Base-by-base conservation (phyloP, 371 early-diverging fungal species). In the Circinella umbellata region DNA sequence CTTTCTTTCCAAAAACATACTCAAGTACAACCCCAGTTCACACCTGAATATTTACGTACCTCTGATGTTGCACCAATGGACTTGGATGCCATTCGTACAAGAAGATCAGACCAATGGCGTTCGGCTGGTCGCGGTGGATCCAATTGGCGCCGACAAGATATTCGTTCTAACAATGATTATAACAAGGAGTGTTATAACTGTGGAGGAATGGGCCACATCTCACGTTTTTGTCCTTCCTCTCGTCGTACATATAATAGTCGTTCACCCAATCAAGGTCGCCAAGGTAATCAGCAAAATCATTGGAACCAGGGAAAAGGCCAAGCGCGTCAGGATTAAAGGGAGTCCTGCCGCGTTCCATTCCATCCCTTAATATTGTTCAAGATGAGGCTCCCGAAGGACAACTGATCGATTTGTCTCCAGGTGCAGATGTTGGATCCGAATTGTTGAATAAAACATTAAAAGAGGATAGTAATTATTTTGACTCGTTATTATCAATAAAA, bases 401-500 rank as follows among this genome's bases (percentile, higher is more conserved):
- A 60, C 60, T 60, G 34, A 60, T 60, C 60, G 60, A 60, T 35
- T 37, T 35, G 10, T 60, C 20, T 7, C 34, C 7, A 18, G 38
- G 35, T 4, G 6, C 4, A 14, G 60, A 60, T 20, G 34, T 4
- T 13, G 18, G 35, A 4, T 11, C 18, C 13, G 4, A 7, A 10
- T 15, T 47, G 34, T 10, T 63, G 6, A 4, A 4, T 4, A 5
- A 63, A 63, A 38, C 18, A 15, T 35, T 60, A 37, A 6, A 60
- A 27, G 60, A 4, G 9, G 60, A 60, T 35, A 60, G 20, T 13
- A 13, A 20, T 11, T 60, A 60, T 15, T 35, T 60, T 13, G 60
- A 60, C 27, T 60, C 60, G 27, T 35, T 60, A 35, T 35, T 60
- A 5, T 60, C 60, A 60, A 60, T 60, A 60, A 60, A 60, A 27